Base-by-base conservation (phyloP, 495 filamentous ascomycete genomes). In the Halenospora varia region DNA sequence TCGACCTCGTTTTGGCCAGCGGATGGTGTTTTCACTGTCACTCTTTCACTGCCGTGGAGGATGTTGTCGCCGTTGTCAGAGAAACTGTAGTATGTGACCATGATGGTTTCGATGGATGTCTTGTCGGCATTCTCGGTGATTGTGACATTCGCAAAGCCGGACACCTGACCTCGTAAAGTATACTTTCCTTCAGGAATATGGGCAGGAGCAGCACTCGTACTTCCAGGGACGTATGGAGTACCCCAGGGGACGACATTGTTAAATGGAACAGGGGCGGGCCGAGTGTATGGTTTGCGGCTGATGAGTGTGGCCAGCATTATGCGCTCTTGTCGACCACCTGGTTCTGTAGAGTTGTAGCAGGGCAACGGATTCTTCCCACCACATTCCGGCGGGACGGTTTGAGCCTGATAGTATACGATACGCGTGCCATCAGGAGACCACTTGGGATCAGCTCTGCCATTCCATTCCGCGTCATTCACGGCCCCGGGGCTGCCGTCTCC, bases 401-500 rank as follows among this genome's bases (percentile, higher is more conserved):
- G 42, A 18, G 23, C 29, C 40, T 70, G 63, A 25, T 26, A 64
- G 47, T 70, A 68, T 10, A 56, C 60, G 6, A 69, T 42, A 10
- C 56, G 47, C 0, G 57, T 70, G 10, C 48, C 46, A 50, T 66
- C 67, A 8, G 48, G 56, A 6, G 67, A 68, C 41, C 61, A 70
- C 17, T 48, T 48, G 6, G 68, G 68, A 51, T 68, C 66, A 35
- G 64, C 66, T 9, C 23, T 41, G 3, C 46, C 67, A 49, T 70
- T 68, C 63, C 66, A 70, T 13, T 65, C 41, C 17, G 68, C 66
- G 40, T 67, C 64, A 19, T 66, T 65, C 8, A 68, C 54, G 35
- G 59, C 65, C 8, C 63, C 68, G n/a, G 66, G 56, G 22, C 50
- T 65, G 15, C 56, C 55, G 22, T 62, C 53, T n/a, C 57, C 63